Evolutionary conservation across 2,329 filamentous ascomycete species (phyloP).

Genomic region (Periconia macrospinosa): DNA sequence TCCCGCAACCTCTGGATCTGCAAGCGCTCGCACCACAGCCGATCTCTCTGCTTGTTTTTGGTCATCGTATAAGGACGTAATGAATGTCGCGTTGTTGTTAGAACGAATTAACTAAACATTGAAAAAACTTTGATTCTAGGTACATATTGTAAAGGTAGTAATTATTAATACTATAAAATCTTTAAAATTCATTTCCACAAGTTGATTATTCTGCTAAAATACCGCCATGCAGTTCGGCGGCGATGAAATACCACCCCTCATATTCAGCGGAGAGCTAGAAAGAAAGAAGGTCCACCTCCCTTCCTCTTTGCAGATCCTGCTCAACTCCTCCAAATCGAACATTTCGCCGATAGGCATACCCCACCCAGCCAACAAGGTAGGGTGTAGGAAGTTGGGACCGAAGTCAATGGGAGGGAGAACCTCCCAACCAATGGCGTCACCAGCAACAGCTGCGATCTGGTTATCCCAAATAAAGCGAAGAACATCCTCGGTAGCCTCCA

Average conservation of each 20-base stretch:
- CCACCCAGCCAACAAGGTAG: slow-evolving; percentile 47
- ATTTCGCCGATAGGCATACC: slow-evolving; percentile 47
- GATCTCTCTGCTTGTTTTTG: background rate
- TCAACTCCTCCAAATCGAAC: slow-evolving; percentile 49
- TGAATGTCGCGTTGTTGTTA: too few species aligned
- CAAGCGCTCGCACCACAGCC: too few species aligned
- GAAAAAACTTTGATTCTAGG: too few species aligned
- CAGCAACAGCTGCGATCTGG: slow-evolving; percentile 31
- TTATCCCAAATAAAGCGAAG: slow-evolving; percentile 37
- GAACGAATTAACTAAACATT: too few species aligned
- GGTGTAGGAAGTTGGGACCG: slow-evolving; percentile 9
- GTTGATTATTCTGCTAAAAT: too few species aligned
- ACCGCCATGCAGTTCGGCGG: slow-evolving; percentile 40
- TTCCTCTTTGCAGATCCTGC: slow-evolving; percentile 40
- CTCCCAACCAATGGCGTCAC: slow-evolving; percentile 42
- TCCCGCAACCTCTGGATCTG: too few species aligned
- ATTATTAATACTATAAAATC: too few species aligned
- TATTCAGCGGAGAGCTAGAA: slow-evolving; percentile 48
- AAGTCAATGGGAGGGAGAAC: slow-evolving; percentile 30
- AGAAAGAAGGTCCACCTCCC: slow-evolving; percentile 50
- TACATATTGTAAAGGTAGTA: too few species aligned
- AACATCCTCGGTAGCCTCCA: slow-evolving; percentile 23
- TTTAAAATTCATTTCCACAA: too few species aligned
- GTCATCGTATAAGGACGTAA: slow-evolving; percentile 1
- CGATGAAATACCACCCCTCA: slow-evolving; percentile 40